phyloP scores from a whole-genome alignment of 1,139 yeast species.

The Schwanniomyces etchellsii region DNA sequence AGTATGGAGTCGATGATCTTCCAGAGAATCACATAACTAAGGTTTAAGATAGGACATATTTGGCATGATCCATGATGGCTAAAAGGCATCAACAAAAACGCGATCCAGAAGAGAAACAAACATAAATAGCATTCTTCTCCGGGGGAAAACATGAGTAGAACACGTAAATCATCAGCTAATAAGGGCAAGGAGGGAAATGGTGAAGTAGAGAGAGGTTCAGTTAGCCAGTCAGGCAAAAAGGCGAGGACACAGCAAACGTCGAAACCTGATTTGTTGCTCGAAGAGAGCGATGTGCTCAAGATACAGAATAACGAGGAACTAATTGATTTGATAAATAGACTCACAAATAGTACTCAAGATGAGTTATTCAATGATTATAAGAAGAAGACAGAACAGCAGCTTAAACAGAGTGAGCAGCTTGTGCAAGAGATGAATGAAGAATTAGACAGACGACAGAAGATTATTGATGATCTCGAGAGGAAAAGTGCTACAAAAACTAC shows the following conservation, averaged over 20 bases:
- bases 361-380: slow-evolving; percentile 25
- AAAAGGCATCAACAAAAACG: too few species aligned
- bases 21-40: too few species aligned
- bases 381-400: slow-evolving; percentile 20
- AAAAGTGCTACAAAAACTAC: slow-evolving; percentile 1
- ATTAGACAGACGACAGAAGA: slow-evolving; percentile 20
- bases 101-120: too few species aligned
- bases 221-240: neutral
- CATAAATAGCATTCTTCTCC: too few species aligned
- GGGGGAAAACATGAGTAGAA: too few species aligned
- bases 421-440: slow-evolving; percentile 23
- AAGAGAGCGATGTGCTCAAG: slow-evolving; percentile 29
- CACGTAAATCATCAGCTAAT: too few species aligned
- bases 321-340: slow-evolving; percentile 25
- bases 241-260: neutral
- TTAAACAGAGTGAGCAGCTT: slow-evolving; percentile 22
- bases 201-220: neutral
- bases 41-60: too few species aligned
- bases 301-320: slow-evolving; percentile 23
- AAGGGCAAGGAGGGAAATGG: too few species aligned
- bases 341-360: slow-evolving; percentile 33
- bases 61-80: too few species aligned
- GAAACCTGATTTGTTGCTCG: slow-evolving; percentile 9
- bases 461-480: slow-evolving; percentile 18
- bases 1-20: too few species aligned